Evolutionary conservation across 1,284 basidiomycete species (phyloP), one percentile per base, ranked within the genome.

Genomic region (Cutaneotrichosporon spelunceum): DNA sequence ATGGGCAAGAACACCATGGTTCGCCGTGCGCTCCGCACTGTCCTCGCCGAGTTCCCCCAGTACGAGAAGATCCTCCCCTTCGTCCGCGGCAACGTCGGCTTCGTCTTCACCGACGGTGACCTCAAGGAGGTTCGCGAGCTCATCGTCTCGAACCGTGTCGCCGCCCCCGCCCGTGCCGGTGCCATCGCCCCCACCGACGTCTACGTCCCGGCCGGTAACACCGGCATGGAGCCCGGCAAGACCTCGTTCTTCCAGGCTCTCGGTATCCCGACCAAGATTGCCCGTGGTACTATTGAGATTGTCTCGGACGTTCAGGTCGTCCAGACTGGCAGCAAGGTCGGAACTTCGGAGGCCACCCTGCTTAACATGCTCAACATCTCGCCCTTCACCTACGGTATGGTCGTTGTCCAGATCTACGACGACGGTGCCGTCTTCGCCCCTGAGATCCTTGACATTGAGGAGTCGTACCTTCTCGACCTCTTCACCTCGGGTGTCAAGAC

Each of bases 1-100:
- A 99, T 99, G 96, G 95, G 95, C 79, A 99, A 99, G 85, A 99
- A 99, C 88, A 99, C 96, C 79, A 98, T 99, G 96, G 94, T 98
- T 75, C 91, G 95, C 83, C 93, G 95, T 78, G 95, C 93, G 64
- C 86, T 99, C 70, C 93, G 95, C 72, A 84, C 88, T 78, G 87
- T 98, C 80, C 85, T 98, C 75, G 66, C 84, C 70, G 95, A 98
- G 77, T 86, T 83, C 84, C 95, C 96, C 67, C 88, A 93, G 78
- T 94, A 90, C 84, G 95, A 99, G 84, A 90, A 88, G 80, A 87
- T 99, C 79, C 87, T 99, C 68, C 95, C 94, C 69, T 87, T 91
- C 84, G 85, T 99, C 83, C 90, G 85, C 81, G 94, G 93, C 72
- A 99, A 99, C 87, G 91, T 99, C 72, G 95, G 95, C 66, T 99